Evolutionary conservation across 768 basidiomycete genomes (phyloP), one percentile per base, ranked within the genome.

Genomic region (Roridomyces roridus): DNA sequence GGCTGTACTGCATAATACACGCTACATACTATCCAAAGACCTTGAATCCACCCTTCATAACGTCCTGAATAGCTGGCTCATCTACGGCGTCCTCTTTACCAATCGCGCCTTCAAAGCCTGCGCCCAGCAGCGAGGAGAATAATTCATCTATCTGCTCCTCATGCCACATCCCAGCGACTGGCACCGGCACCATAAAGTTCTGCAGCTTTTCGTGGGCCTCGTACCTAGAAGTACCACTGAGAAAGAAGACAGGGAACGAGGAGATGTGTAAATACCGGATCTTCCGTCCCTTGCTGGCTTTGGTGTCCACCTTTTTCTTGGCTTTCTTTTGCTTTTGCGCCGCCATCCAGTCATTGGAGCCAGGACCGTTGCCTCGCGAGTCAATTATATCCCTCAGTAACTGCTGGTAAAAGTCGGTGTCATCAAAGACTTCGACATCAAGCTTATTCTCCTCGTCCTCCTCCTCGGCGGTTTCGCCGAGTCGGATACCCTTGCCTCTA

Each of bases 101-200:
- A 55, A 64, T 57, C 14, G 73, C 68, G 44, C 68, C 67, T 64
- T 85, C 83, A 51, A 84, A 86, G 8, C 88, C 88, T 68, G 81
- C 87, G 1, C 96, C 95, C 26, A 98, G 79, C 40, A 99, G 72
- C 25, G 91, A 93, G 23, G 86, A 81, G 72, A 99, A 98, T 50
- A 98, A 73, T 70, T 98, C 96, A 67, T 99, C 96, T 50, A 95
- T 83, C 75, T 98, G 97, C 67, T 94, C 94, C 57, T 98, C 94
- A 61, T 96, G 94, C 97, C 97, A 99, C 51, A 76, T 81, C 25
- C 85, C 86, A 29, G 74, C 70, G 14, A 77, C 69, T 7, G 85
- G 83, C 12, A 95, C 87, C 6, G 96, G 96, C 2, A 95, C 92
- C 90, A 96, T 96, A 70, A 98, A 98, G 72, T 95, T 94, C 71